Percentiles rank a stretch among this genome's conserved stretches.
Evolutionary conservation across 2,329 filamentous ascomycete genomes (phyloP).

Genomic region (Penicillium concentricum): DNA sequence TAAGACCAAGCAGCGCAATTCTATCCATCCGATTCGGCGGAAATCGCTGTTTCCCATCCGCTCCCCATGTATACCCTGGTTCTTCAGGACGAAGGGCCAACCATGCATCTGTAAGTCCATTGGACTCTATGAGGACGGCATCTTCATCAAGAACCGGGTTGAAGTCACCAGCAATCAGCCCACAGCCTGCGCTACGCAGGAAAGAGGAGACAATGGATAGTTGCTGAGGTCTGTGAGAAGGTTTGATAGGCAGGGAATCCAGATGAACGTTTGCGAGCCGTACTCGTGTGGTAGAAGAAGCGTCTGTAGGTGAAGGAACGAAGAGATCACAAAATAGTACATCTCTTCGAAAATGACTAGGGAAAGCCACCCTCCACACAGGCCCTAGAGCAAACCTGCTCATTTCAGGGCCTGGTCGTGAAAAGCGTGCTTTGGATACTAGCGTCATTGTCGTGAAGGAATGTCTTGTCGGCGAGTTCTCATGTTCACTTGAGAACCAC

Average conservation of each 20-base stretch:
- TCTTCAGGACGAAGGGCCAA: conserved; percentile 25
- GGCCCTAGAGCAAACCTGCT: conserved; percentile 23
- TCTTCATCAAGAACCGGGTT: conserved; percentile 42
- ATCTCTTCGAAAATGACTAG: conserved; percentile 26
- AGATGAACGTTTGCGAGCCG: conserved; percentile 44
- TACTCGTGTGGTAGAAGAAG: conserved; percentile 9
- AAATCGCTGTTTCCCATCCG: conserved; percentile 33
- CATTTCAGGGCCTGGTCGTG: conserved; percentile 21
- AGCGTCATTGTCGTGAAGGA: conserved; percentile 22
- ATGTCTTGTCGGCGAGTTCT: conserved; percentile 22
- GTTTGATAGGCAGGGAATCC: conserved; percentile 33
- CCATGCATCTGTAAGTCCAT: conserved; percentile 40
- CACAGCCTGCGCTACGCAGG: conserved; percentile 27
- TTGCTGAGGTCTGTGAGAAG: conserved; percentile 33
- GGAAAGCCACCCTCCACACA: conserved; percentile 34
- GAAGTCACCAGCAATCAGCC: conserved; percentile 44
- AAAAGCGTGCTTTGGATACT: conserved; percentile 1
- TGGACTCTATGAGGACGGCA: conserved; percentile 28
- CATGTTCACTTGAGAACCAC: conserved; percentile 12
- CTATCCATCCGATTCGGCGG: conserved; percentile 41
- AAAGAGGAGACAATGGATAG: conserved; percentile 27
- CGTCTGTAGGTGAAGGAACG: not conserved
- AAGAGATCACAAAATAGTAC: conserved; percentile 15
- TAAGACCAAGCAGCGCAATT: conserved; percentile 33
- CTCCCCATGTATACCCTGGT: conserved; percentile 41